Conservation (phyloP, 2,329 filamentous ascomycete genomes). For the Microcera coccophila region DNA sequence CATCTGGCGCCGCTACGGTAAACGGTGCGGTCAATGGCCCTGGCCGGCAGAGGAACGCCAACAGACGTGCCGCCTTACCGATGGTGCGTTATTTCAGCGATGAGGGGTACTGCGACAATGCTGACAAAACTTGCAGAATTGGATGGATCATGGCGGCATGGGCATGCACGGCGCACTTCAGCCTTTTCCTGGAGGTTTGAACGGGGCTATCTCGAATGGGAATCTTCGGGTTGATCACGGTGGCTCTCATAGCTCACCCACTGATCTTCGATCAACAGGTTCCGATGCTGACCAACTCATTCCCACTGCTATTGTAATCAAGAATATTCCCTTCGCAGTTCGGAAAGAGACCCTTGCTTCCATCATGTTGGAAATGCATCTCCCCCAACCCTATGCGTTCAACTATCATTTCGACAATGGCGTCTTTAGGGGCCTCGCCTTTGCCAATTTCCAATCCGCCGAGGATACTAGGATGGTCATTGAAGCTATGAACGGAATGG, state of each 20-base stretch:
- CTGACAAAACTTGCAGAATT: constrained; percentile 37
- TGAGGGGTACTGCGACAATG: background rate
- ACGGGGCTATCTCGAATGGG: constrained; percentile 37
- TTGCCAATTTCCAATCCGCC: constrained; percentile 95
- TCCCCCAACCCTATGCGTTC: constrained; percentile 95
- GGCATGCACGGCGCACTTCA: constrained; percentile 39
- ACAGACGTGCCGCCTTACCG: constrained; percentile 62
- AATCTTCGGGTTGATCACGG: constrained; percentile 42
- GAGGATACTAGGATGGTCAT: constrained; percentile 93
- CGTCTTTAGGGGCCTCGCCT: constrained; percentile 91
- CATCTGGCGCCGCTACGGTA: constrained; percentile 60
- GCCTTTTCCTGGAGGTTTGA: constrained; percentile 34
- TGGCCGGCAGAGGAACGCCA: constrained; percentile 52
- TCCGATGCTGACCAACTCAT: constrained; percentile 81
- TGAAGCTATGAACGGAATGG: constrained; percentile 89
- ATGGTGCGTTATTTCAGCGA: constrained; percentile 54
- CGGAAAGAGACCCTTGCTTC: constrained; percentile 93
- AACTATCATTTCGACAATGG: constrained; percentile 99
- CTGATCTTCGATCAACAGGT: constrained; percentile 39
- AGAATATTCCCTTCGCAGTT: constrained; percentile 98
- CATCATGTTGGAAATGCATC: constrained; percentile 89
- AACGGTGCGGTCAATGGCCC: constrained; percentile 63
- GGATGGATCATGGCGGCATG: constrained; percentile 47
- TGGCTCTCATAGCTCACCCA: constrained; percentile 38
- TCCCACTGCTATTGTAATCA: constrained; percentile 97